phyloP scores from a whole-genome alignment of 768 basidiomycete genomes.

The Rhodotorula babjevae region DNA sequence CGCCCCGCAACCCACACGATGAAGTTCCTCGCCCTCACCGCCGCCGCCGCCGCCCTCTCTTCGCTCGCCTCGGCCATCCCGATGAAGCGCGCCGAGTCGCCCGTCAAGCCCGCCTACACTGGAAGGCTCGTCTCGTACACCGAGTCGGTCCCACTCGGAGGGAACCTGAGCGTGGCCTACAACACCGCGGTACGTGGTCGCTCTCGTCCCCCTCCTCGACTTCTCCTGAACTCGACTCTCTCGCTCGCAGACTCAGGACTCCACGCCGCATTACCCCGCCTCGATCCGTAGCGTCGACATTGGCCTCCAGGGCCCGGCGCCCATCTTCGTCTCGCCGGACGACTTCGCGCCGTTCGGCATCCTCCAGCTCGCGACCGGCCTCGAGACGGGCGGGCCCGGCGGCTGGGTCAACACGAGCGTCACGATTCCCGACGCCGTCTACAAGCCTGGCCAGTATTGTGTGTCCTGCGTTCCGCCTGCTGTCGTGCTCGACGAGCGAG shows the following conservation, averaged over 20 bases:
- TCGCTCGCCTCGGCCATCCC: background rate
- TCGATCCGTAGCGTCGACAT: background rate
- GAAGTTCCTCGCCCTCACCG: background rate
- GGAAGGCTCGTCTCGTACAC: background rate
- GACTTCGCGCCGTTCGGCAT: background rate
- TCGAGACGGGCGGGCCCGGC: background rate
- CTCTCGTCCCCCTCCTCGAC: background rate
- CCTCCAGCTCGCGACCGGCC: background rate
- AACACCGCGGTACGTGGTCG: background rate
- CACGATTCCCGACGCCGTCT: rapidly evolving
- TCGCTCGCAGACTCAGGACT: background rate
- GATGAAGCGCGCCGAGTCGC: background rate
- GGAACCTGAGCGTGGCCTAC: background rate
- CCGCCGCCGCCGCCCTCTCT: background rate
- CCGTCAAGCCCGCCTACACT: background rate
- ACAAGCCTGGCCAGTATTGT: background rate
- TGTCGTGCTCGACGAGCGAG: too few relatives aligned
- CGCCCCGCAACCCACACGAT: background rate
- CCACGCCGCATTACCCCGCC: background rate
- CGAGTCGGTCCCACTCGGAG: background rate
- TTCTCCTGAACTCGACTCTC: background rate
- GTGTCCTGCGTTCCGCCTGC: background rate
- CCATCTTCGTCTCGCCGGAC: background rate
- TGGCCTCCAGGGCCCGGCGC: background rate
- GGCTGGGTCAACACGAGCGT: background rate